These are phyloP conservation scores for Osmozyma mogii DNA, from an alignment of 805 yeast genomes.

Conservation along the genomic window DNA sequence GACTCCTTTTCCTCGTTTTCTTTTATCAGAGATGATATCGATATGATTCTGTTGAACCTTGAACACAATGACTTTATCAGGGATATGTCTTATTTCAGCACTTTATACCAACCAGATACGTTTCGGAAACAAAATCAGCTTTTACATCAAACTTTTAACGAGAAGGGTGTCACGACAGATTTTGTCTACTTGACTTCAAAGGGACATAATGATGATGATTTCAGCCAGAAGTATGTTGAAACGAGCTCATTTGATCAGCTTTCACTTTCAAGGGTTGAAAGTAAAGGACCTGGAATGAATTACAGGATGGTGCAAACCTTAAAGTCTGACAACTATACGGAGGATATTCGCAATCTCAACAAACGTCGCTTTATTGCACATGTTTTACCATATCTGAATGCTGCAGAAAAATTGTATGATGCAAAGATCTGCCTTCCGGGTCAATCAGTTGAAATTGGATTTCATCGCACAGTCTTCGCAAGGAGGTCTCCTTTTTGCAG, in stretches of 20 bases:
- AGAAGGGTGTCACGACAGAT: constrained; percentile 21
- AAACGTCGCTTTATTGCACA: background rate
- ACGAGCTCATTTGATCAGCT: too few species aligned
- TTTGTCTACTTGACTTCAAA: constrained; percentile 22
- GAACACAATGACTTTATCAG: constrained; percentile 36
- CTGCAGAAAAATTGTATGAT: constrained; percentile 27
- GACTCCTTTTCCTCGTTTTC: constrained; percentile 58
- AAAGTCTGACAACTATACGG: constrained; percentile 6
- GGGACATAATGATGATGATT: constrained; percentile 4
- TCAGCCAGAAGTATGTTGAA: constrained; percentile 2
- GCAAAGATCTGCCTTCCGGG: constrained; percentile 20
- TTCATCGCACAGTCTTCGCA: constrained; percentile 26
- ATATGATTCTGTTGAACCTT: constrained; percentile 48
- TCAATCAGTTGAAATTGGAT: constrained; percentile 22
- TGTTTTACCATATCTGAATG: constrained; percentile 1
- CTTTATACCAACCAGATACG: constrained; percentile 25
- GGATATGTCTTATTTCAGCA: constrained; percentile 52
- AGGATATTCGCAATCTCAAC: constrained; percentile 12
- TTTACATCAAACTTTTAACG: constrained; percentile 21
- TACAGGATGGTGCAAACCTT: constrained; percentile 1
- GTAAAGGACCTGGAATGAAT: constrained; percentile 1
- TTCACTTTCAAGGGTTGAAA: background rate
- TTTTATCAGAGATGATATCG: constrained; percentile 56
- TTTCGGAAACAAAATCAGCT: constrained; percentile 36
- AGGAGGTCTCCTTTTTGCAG: constrained; percentile 23